Evolutionary conservation across 805 yeast species (phyloP).

Genomic region (Lipomyces sp.): DNA sequence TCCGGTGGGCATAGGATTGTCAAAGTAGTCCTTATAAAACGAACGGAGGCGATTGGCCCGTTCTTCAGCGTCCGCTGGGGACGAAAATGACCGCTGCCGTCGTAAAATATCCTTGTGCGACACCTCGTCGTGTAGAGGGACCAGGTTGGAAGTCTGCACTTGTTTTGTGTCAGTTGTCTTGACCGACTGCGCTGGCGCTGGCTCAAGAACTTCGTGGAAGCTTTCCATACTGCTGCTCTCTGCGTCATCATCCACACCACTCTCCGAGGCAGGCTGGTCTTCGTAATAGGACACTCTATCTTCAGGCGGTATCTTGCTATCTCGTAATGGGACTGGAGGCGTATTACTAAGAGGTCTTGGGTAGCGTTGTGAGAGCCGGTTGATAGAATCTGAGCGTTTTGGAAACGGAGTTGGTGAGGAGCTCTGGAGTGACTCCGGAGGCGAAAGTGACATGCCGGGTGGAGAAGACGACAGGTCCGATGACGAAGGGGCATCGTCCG

Average conservation of each 20-base stretch:
- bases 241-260: neutral
- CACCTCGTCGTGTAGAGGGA: neutral
- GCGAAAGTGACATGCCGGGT: conserved; percentile 4
- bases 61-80: conserved; percentile 30
- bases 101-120: neutral
- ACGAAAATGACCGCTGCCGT: conserved; percentile 18
- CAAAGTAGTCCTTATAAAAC: conserved; percentile 33
- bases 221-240: neutral
- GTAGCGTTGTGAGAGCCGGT: conserved; percentile 3
- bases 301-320: neutral
- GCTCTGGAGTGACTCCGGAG: neutral
- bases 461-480: conserved; percentile 26
- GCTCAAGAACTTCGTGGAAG: neutral
- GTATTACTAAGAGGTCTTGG: neutral
- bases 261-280: neutral
- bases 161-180: neutral
- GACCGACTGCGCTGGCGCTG: neutral
- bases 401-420: conserved; percentile 3
- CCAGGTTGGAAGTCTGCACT: neutral
- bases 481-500: neutral
- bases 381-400: conserved; percentile 6
- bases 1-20: conserved; percentile 14
- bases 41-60: conserved; percentile 31
- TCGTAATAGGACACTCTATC: conserved; percentile 12
- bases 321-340: conserved; percentile 10